Conservation (phyloP, 176 grass and related monocot genomes). For the Cenchrus fungigraminus region DNA sequence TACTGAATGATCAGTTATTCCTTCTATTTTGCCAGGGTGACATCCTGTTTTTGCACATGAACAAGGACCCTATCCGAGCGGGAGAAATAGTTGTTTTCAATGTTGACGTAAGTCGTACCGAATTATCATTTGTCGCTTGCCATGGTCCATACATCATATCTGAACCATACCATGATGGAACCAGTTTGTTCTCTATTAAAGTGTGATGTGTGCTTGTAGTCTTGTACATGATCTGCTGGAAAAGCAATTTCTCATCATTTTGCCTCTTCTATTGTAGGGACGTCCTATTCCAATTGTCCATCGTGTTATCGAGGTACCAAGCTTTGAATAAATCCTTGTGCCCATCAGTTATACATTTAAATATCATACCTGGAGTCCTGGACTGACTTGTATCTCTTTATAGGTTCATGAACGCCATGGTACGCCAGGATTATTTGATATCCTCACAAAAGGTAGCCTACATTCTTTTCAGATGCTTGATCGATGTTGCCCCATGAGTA, state of each 20-base stretch:
- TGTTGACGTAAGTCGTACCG: conserved; percentile 52
- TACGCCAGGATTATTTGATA: conserved; percentile 60
- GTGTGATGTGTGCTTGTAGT: background rate
- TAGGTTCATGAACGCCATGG: conserved; percentile 79
- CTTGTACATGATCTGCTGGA: conserved; percentile 19
- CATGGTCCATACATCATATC: background rate
- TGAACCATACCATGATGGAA: too few species aligned
- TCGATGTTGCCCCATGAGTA: background rate
- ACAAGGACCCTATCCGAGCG: conserved; percentile 58
- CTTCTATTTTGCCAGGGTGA: conserved; percentile 50
- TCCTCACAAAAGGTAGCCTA: conserved; percentile 84
- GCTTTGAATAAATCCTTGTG: background rate
- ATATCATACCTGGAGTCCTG: conserved; percentile 2
- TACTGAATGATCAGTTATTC: conserved; percentile 11
- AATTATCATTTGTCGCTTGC: background rate
- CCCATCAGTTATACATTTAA: background rate
- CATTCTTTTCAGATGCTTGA: background rate
- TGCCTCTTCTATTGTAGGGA: conserved; percentile 49
- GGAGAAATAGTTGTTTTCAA: conserved; percentile 76
- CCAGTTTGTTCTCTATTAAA: too few species aligned
- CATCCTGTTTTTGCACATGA: conserved; percentile 71
- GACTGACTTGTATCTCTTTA: conserved; percentile 25
- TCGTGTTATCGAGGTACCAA: conserved; percentile 85
- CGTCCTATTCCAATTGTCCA: conserved; percentile 92
- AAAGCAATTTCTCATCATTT: conserved; percentile 21